Conservation (phyloP, 768 basidiomycete species). For the Boletus coccyginus region DNA sequence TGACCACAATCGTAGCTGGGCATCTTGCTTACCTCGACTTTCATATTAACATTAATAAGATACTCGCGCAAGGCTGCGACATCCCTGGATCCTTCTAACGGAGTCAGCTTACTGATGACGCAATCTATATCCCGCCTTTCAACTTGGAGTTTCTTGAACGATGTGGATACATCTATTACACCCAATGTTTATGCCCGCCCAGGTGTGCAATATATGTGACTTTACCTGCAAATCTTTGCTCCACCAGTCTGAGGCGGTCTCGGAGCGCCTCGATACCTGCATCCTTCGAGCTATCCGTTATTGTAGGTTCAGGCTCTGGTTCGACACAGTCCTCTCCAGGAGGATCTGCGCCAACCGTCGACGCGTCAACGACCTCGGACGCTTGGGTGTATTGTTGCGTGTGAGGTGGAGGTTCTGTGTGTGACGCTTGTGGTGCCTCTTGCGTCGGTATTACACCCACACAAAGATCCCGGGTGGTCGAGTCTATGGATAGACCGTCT, state of each 20-base stretch:
- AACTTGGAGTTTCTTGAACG: slow-evolving; percentile 72
- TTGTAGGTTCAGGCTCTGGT: not conserved
- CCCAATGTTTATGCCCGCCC: not conserved
- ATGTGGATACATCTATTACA: slow-evolving; percentile 68
- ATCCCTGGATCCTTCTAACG: slow-evolving; percentile 65
- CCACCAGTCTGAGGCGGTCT: slow-evolving; percentile 64
- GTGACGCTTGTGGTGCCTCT: not conserved
- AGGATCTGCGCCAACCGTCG: not conserved
- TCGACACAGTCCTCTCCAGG: not conserved
- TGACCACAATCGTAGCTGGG: not conserved
- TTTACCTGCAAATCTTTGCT: slow-evolving; percentile 74
- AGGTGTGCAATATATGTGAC: not conserved
- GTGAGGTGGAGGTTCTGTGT: not conserved
- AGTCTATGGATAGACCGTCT: not conserved
- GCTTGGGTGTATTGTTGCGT: not conserved
- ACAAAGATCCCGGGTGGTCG: not conserved
- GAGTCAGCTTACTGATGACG: slow-evolving; percentile 67
- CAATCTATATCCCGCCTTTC: slow-evolving; percentile 69
- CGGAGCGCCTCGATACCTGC: slow-evolving; percentile 56
- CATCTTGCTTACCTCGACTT: slow-evolving; percentile 59
- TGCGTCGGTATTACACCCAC: not conserved
- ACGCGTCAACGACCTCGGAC: not conserved
- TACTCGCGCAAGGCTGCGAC: slow-evolving; percentile 68
- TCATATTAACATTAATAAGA: slow-evolving; percentile 61
- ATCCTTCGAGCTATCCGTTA: slow-evolving; percentile 3